phyloP scores from a whole-genome alignment of 352 stramenopile species.

The Aphanomyces cochlioides region DNA sequence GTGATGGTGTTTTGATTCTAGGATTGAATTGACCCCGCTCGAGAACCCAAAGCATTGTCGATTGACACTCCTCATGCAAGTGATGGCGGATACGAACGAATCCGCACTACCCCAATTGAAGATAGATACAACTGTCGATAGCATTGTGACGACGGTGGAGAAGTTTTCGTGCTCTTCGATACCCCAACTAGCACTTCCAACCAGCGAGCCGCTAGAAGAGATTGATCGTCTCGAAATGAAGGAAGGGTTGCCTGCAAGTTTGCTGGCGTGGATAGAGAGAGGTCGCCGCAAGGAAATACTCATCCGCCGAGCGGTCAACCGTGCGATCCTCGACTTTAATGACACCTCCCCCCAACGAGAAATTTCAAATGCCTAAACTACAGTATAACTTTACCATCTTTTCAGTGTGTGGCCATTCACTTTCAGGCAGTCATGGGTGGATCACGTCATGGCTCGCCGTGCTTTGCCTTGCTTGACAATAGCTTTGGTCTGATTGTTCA shows the following conservation, averaged over 20 bases:
- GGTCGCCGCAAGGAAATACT: constrained; percentile 16
- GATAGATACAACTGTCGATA: constrained; percentile 4
- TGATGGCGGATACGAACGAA: constrained; percentile 5
- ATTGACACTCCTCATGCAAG: constrained; percentile 13
- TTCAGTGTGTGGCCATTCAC: no score
- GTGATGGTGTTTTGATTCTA: no score
- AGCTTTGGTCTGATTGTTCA: no score
- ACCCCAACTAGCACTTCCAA: neutral
- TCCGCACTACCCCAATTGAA: neutral
- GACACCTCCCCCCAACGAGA: no score
- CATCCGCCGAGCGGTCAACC: constrained; percentile 13
- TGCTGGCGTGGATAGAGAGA: constrained; percentile 18
- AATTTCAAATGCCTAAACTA: no score
- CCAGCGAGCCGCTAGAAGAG: no score
- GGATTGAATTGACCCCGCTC: no score
- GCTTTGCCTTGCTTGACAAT: no score
- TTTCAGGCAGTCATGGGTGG: no score
- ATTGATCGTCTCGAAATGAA: neutral
- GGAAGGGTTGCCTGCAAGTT: neutral
- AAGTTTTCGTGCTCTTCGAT: constrained; percentile 1
- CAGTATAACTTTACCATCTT: no score
- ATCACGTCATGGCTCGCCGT: no score
- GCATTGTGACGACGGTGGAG: neutral
- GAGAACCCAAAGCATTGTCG: neutral
- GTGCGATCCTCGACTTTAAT: constrained; percentile 14